These are phyloP conservation scores for Sarocladium brachiariae DNA, from an alignment of 2,329 filamentous ascomycete genomes.

Conservation along the genomic window DNA sequence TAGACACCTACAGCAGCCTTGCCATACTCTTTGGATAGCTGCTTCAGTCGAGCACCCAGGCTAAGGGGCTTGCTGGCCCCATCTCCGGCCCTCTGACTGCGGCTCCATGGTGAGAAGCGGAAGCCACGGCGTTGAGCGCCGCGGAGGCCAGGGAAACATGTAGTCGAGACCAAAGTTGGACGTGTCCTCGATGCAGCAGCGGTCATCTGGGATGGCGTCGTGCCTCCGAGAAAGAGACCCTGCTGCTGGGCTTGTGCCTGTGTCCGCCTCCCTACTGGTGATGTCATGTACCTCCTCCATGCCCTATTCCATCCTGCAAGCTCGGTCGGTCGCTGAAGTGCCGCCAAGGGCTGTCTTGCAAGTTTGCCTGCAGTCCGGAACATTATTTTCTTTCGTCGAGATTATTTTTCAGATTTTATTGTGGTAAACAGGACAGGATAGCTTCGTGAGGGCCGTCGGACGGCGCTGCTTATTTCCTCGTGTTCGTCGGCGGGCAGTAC, in stretches of 20 bases:
- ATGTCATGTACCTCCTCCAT: conserved; percentile 8
- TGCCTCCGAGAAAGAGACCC: background rate
- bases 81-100: conserved; percentile 18
- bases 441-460: background rate
- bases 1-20: conserved; percentile 94
- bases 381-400: background rate
- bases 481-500: background rate
- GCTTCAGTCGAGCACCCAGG: conserved; percentile 67
- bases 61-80: conserved; percentile 31
- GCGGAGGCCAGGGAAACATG: background rate
- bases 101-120: conserved; percentile 27
- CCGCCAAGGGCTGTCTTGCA: background rate
- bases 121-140: conserved; percentile 25
- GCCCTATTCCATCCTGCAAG: conserved; percentile 7
- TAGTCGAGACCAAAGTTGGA: background rate
- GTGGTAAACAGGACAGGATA: too few relatives aligned
- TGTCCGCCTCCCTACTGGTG: background rate
- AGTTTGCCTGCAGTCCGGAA: background rate
- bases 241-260: background rate
- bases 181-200: background rate
- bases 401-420: too few relatives aligned
- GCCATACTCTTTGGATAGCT: conserved; percentile 85
- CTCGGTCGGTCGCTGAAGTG: background rate
- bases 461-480: background rate
- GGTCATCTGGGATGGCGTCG: conserved; percentile 11